Evolutionary conservation across 1,284 basidiomycete genomes (phyloP).

Genomic region (Waitea zeae): DNA sequence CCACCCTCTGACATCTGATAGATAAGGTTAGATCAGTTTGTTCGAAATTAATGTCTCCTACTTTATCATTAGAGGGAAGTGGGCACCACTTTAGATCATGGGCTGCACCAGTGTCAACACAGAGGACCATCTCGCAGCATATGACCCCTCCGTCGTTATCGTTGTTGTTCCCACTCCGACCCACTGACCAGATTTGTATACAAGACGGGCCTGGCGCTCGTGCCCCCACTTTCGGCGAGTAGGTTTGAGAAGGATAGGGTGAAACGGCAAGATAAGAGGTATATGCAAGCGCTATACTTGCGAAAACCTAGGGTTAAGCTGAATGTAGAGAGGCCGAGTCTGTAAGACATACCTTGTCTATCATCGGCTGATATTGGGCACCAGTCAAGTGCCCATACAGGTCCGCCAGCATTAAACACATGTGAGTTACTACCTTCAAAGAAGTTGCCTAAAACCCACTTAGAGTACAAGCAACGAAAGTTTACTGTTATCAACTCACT

Average conservation of each 20-base stretch:
- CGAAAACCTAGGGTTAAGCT: background rate
- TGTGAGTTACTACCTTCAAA: constrained; percentile 34
- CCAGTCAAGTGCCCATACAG: constrained; percentile 83
- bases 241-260: constrained; percentile 43
- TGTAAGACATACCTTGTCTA: constrained; percentile 25
- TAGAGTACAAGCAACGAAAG: background rate
- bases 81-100: constrained; percentile 83
- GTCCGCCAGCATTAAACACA: constrained; percentile 70
- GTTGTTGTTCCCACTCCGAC: constrained; percentile 8
- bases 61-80: constrained; percentile 54
- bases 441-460: constrained; percentile 15
- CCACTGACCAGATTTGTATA: constrained; percentile 52
- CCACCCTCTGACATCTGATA: background rate
- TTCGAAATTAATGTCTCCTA: background rate
- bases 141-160: constrained; percentile 17
- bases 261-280: constrained; percentile 77
- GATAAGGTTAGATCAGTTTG: background rate
- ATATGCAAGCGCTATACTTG: constrained; percentile 26
- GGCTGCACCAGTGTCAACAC: constrained; percentile 58
- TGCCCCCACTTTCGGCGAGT: constrained; percentile 42
- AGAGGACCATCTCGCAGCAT: constrained; percentile 60
- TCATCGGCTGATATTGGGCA: constrained; percentile 60
- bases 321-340: background rate
- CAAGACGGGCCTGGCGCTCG: constrained; percentile 39
- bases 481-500: constrained; percentile 29